Base-by-base conservation (phyloP, 768 basidiomycete species). In the Roridomyces roridus region DNA sequence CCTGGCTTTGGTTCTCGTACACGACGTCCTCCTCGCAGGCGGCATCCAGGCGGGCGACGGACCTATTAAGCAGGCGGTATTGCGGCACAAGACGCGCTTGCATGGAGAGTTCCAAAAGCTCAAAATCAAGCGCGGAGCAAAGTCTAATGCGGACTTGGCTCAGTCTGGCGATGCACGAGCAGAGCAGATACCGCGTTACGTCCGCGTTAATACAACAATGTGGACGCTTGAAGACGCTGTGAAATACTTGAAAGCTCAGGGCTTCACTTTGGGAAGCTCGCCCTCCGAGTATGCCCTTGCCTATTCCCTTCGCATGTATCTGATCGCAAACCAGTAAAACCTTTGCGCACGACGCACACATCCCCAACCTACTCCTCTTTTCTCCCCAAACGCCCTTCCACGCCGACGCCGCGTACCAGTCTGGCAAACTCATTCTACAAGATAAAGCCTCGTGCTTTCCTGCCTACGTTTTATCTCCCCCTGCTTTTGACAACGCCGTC, bases 381-480 rank as follows among this genome's bases (percentile, higher is more conserved):
- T 80, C 87, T 50, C 87, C 92, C 9, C 76, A 77, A 57, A 71
- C 76, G 12, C 77, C 85, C 40, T 85, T 96, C 58, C 85, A 85
- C n/a, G 81, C 84, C 28, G 87, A 94, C 59, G 73, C 80, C 3
- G 80, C 86, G 20, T 97, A 95, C 73, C 78, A 78, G 61, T 75
- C 82, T 28, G 94, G 95, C 24, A 91, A 87, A 55, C 75, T 98
- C 29, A 96, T 99, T 57, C 76, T 98, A 6, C 97, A 99, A 72
- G 97, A 99, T 72, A 98, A 98, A 70, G 96, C 97, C 18, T 96
- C 94, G 52, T 99, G 97, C 73, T 94, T 99, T 71, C 94, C 97
- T 17, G 94, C 96, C 0, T 77, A 86, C 55, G 83, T 98, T 6
- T 85, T 99, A n/a, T 81, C 86, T 20, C 91, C 92, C 39, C 89